Evolutionary conservation across 371 early-diverging fungal genomes (phyloP), one percentile per base, ranked within the genome.

Genomic region (Apophysomyces elegans): DNA sequence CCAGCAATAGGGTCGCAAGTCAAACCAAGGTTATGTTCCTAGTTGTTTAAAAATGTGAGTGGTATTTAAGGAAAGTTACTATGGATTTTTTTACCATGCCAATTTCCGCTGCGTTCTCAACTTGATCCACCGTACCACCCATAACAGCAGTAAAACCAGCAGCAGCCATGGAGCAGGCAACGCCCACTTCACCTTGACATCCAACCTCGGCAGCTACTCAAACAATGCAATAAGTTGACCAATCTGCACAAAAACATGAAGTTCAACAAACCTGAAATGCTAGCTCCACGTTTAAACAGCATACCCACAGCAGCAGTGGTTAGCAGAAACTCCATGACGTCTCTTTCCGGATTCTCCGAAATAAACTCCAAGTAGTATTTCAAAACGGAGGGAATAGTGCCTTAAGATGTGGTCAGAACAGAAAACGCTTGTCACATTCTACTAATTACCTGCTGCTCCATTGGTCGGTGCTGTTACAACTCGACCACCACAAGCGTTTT

Each of bases 131-230:
- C 0, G 94, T 83, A 26, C 95, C 97, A 62, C 97, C 96, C 96
- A 97, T 95, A 2, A 97, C 96, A 35, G 96, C 96, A 4, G 96
- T 91, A 64, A 96, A 95, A 1, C 91, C 97, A 5, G 93, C 97
- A 5, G 96, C 96, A n/a, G 94, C 94, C 97, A 97, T 97, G 45
- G 93, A 93, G 71, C 96, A 97, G 2, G 98, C 96, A 9, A 96
- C 97, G 56, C 95, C 94, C 0, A 92, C 90, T 72, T 86, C 86
- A 63, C 86, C 97, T 74, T 96, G 96, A 73, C 98, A 97, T 38
- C 98, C 98, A 85, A 96, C 92, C 73, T 96, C 97, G 13, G 97
- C 97, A 1, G 96, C 96, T 68, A 56, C 7, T 59, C 5, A 41
- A 13, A 2, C 2, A 26, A 26, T 26, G 32, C 32, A 26, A 26